phyloP scores from a whole-genome alignment of 2,329 filamentous ascomycete species.

The Beauveria brongniartii region DNA sequence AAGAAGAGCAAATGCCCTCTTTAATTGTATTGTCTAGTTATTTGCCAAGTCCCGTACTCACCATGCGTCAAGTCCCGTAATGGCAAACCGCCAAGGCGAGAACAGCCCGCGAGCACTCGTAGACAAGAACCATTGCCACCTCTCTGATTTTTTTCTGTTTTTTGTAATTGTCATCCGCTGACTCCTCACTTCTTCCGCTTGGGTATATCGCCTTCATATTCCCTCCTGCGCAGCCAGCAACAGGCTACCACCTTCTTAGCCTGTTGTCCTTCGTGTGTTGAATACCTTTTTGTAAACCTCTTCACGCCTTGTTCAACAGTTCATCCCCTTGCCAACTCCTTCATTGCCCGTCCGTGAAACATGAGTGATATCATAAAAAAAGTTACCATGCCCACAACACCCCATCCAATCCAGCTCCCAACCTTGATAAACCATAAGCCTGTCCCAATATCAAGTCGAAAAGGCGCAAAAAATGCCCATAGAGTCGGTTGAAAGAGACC shows the following conservation, averaged over 20 bases:
- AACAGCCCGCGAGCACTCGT: background rate
- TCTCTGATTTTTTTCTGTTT: constrained; percentile 22
- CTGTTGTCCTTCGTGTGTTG: background rate
- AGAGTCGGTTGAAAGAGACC: constrained; percentile 3
- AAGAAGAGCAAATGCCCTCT: background rate
- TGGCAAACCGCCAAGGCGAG: background rate
- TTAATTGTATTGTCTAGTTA: constrained; percentile 7
- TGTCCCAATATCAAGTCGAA: constrained; percentile 1
- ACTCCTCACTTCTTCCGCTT: constrained; percentile 13
- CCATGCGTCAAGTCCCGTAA: background rate
- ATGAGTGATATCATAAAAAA: constrained; percentile 25
- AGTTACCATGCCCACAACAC: constrained; percentile 26
- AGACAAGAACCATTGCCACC: constrained; percentile 6
- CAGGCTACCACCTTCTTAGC: background rate
- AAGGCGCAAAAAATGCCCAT: constrained; percentile 4
- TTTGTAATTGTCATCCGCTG: constrained; percentile 15
- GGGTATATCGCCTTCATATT: constrained; percentile 13
- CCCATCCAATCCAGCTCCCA: constrained; percentile 16
- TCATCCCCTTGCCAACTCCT: constrained; percentile 20
- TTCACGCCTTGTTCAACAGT: constrained; percentile 5
- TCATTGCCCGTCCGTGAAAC: constrained; percentile 25
- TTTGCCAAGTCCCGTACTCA: constrained; percentile 2
- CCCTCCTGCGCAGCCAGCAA: constrained; percentile 10
- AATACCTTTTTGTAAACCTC: constrained; percentile 1
- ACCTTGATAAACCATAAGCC: constrained; percentile 21